Evolutionary conservation across 129 eudicot genomes (phyloP).

Genomic region (Apium graveolens): DNA sequence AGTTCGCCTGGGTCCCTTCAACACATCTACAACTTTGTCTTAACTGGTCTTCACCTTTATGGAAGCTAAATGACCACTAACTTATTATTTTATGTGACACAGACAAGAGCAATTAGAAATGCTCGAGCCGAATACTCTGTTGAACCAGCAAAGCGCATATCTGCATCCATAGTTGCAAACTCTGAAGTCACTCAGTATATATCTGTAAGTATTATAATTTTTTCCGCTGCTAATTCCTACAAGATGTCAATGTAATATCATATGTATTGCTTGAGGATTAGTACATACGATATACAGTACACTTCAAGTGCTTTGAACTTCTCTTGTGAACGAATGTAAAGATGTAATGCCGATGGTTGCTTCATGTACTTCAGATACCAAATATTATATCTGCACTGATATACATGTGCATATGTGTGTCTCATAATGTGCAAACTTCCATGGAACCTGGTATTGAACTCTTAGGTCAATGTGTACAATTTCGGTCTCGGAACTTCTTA

Average conservation of each 20-base stretch:
- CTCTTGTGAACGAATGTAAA: not conserved
- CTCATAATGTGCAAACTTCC: not conserved
- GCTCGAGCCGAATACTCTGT: slow-evolving; percentile 95
- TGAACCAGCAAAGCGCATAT: slow-evolving; percentile 93
- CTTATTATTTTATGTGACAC: slow-evolving; percentile 12
- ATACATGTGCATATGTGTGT: not conserved
- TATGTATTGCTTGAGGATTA: not conserved
- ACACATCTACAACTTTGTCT: not conserved
- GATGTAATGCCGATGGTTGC: not conserved
- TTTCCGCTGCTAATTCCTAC: not conserved
- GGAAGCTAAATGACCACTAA: slow-evolving; percentile 2
- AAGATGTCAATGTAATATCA: not conserved
- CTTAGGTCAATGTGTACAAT: not conserved
- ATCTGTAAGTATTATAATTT: slow-evolving; percentile 47
- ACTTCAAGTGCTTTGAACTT: not conserved
- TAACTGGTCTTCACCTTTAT: not conserved
- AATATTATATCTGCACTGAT: not conserved
- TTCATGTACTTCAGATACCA: not conserved
- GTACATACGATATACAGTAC: not conserved
- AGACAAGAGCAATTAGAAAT: slow-evolving; percentile 95
- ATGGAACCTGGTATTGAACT: not conserved
- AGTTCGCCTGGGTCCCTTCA: slow-evolving; percentile 14
- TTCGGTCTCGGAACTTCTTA: not conserved
- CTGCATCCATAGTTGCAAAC: slow-evolving; percentile 88
- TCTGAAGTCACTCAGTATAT: slow-evolving; percentile 70